These are phyloP conservation scores for Globisporangium paddicum DNA, from an alignment of 352 stramenopile genomes.

Conservation along the genomic window DNA sequence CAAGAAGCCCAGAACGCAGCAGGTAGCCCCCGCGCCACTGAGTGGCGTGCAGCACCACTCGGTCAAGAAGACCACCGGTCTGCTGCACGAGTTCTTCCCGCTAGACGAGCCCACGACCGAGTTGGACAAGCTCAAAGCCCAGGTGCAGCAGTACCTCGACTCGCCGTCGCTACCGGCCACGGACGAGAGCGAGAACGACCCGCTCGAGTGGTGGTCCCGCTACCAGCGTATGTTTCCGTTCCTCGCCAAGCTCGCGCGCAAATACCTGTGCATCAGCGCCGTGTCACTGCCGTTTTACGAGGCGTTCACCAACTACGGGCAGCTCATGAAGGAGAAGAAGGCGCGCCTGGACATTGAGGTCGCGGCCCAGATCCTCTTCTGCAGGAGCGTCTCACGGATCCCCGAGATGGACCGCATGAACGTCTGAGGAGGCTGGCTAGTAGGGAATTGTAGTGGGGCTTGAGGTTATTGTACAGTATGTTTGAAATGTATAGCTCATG, in stretches of 20 bases:
- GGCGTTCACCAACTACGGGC: constrained; percentile 71
- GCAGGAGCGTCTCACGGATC: constrained; percentile 68
- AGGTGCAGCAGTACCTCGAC: constrained; percentile 71
- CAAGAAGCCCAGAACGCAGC: constrained; percentile 1
- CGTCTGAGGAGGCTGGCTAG: too few species aligned
- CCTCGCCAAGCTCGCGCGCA: constrained; percentile 63
- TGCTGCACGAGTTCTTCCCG: constrained; percentile 64
- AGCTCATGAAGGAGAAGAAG: constrained; percentile 78
- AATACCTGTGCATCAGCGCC: constrained; percentile 74
- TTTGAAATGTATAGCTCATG: too few species aligned
- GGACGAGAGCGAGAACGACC: constrained; percentile 68
- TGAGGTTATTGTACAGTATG: too few species aligned
- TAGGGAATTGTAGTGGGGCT: too few species aligned
- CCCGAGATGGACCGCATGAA: constrained; percentile 84
- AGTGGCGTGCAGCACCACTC: constrained; percentile 19
- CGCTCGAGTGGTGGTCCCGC: constrained; percentile 79
- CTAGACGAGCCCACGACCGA: constrained; percentile 48
- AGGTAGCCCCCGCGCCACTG: background rate
- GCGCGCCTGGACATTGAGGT: constrained; percentile 74
- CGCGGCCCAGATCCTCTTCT: constrained; percentile 74
- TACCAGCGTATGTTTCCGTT: constrained; percentile 66
- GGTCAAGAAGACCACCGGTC: constrained; percentile 22
- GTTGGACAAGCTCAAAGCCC: constrained; percentile 50
- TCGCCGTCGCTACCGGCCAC: constrained; percentile 58
- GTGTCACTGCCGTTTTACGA: constrained; percentile 73